phyloP scores from a whole-genome alignment of 495 filamentous ascomycete species.

The Neurospora intermedia region DNA sequence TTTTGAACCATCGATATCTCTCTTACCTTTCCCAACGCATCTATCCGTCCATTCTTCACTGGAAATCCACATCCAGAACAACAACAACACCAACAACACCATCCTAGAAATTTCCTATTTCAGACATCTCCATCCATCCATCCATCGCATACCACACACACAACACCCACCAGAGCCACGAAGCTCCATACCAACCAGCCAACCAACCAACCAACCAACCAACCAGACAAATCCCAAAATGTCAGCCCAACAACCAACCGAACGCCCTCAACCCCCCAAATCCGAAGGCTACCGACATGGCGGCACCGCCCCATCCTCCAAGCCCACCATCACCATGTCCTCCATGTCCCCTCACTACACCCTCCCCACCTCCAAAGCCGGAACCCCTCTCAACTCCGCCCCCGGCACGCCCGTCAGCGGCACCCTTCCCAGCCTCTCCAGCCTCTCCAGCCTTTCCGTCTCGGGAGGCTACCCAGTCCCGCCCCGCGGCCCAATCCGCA shows the following conservation, averaged over 20 bases:
- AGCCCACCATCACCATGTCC: background rate
- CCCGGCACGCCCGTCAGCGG: background rate
- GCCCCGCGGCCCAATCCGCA: background rate
- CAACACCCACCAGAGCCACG: background rate
- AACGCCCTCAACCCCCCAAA: constrained; percentile 40
- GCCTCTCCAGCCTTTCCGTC: background rate
- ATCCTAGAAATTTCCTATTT: background rate
- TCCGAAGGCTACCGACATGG: constrained; percentile 31
- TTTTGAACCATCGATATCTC: too few relatives aligned
- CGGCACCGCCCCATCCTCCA: background rate
- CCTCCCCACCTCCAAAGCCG: constrained; percentile 26
- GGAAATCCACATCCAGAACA: background rate
- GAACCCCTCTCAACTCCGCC: background rate
- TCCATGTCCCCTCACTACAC: constrained; percentile 27
- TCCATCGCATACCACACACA: background rate
- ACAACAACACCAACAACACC: background rate
- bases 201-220: too few relatives aligned
- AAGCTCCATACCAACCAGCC: background rate
- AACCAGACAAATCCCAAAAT: background rate
- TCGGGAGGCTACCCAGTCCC: background rate
- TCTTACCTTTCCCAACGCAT: background rate
- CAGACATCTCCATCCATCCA: background rate
- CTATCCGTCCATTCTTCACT: too few relatives aligned
- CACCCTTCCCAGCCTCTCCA: background rate
- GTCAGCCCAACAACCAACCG: constrained; percentile 24